Evolutionary conservation across 2,329 filamentous ascomycete species (phyloP), one percentile per base, ranked within the genome.

Genomic region (Alternaria angustiovoidea): DNA sequence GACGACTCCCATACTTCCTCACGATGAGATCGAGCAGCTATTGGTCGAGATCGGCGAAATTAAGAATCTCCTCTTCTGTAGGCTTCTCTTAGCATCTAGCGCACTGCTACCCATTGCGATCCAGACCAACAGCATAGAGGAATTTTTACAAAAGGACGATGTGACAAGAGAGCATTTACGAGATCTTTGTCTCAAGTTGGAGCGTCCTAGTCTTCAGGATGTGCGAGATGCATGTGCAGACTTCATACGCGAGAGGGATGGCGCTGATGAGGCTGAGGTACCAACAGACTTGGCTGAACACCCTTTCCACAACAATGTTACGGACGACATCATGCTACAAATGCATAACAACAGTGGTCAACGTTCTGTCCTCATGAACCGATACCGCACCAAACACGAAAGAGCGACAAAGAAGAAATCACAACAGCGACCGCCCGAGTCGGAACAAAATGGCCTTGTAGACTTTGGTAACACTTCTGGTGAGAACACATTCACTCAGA

Each of bases 201-300:
- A 85, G 58, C 77, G 80, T 44, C 82, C 83, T 18, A 74, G 70
- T n/a, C 74, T 84, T 2, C 82, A 85, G 62, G 81, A 83, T 44
- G 79, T 85, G 22, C 77, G 82, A 42, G 82, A 85, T 68, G 82
- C 83, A 14, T 85, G 83, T 64, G 83, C 82, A 5, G 83, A 85
- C 65, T 79, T 84, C 43, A 75, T 78, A 16, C 76, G 82, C 14
- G 75, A 74, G 12, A 78, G 81, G 28, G 73, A 78, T 3, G 75
- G 78, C 34, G 73, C 77, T 4, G 75, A 76, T 14, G 76, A 80
- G 20, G 65, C 74, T 11, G 61, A 66, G 5, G 72, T 73, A 4
- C 62, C 30, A 62, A 71, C n/a, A 41, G 63, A 69, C 4, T 43
- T 46, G 2, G 63, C 67, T 11, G 53, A 68, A 20, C 43, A 62